Percentiles rank a stretch among this genome's conserved stretches.
These are phyloP conservation scores for Zangia roseola DNA, from an alignment of 768 basidiomycete species.

Conservation along the genomic window DNA sequence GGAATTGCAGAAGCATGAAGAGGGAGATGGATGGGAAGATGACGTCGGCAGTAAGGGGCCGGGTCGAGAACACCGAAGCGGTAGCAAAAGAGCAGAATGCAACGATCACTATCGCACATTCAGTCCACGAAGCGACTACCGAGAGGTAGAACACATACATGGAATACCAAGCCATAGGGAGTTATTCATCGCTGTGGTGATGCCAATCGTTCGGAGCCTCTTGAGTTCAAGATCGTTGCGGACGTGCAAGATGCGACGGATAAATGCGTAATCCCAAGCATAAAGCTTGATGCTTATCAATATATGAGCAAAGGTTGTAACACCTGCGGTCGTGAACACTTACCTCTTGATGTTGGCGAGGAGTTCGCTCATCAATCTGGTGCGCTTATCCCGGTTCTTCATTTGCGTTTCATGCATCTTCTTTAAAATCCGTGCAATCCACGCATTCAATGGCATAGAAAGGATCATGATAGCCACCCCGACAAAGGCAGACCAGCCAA, in stretches of 20 bases:
- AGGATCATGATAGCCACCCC: slow-evolving; percentile 89
- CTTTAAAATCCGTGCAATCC: slow-evolving; percentile 69
- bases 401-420: slow-evolving; percentile 85
- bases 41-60: slow-evolving; percentile 81
- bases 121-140: neutral
- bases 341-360: slow-evolving; percentile 87
- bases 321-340: neutral
- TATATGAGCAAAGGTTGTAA: neutral
- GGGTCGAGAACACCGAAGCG: slow-evolving; percentile 58
- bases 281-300: slow-evolving; percentile 78
- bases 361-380: slow-evolving; percentile 90
- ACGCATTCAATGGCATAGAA: slow-evolving; percentile 72
- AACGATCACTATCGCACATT: slow-evolving; percentile 50
- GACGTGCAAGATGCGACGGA: slow-evolving; percentile 72
- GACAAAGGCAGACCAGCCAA: slow-evolving; percentile 90
- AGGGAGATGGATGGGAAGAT: slow-evolving; percentile 96
- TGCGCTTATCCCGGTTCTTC: slow-evolving; percentile 87
- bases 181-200: slow-evolving; percentile 62
- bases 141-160: slow-evolving; percentile 25
- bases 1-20: slow-evolving; percentile 86
- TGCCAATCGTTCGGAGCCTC: slow-evolving; percentile 80
- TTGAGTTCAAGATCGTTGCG: slow-evolving; percentile 81
- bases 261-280: slow-evolving; percentile 93
- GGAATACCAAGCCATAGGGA: slow-evolving; percentile 72
- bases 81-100: slow-evolving; percentile 82